Percentiles rank a stretch among this genome's conserved stretches.
Evolutionary conservation across 2,329 filamentous ascomycete genomes (phyloP).

Genomic region (Chrysosporium keratinophilum): DNA sequence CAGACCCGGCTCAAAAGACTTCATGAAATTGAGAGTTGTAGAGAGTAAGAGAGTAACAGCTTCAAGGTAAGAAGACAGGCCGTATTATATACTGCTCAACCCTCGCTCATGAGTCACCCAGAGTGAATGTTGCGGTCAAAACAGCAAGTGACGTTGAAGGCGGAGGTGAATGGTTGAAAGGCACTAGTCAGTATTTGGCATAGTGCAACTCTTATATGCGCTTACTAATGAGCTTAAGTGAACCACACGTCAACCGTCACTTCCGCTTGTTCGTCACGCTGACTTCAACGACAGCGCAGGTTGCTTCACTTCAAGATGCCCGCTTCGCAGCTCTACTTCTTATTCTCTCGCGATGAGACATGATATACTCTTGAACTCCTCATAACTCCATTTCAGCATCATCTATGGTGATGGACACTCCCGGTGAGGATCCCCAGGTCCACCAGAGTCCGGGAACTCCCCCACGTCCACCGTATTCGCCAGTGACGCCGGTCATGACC

Average conservation of each 20-base stretch:
- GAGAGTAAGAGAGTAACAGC: too few species aligned
- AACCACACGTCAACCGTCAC: not conserved
- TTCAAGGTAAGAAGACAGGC: too few species aligned
- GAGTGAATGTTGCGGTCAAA: too few species aligned
- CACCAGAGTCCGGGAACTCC: constrained; percentile 28
- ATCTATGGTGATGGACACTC: constrained; percentile 4
- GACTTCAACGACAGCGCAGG: not conserved
- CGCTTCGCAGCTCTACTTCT: not conserved
- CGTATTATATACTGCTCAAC: too few species aligned
- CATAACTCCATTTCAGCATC: not conserved
- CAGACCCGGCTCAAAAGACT: too few species aligned
- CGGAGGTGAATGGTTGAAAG: too few species aligned
- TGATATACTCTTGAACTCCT: not conserved
- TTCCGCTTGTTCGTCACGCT: not conserved
- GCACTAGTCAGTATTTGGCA: too few species aligned
- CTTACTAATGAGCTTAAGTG: constrained; percentile 6
- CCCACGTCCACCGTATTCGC: constrained; percentile 39
- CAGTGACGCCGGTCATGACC: constrained; percentile 37
- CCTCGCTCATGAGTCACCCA: too few species aligned
- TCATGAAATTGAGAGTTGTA: too few species aligned
- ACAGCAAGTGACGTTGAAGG: too few species aligned
- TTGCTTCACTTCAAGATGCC: not conserved
- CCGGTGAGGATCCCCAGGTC: not conserved
- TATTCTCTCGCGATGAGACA: not conserved
- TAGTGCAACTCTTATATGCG: not conserved